Evolutionary conservation across 1,284 basidiomycete genomes (phyloP).

Genomic region (Cutaneotrichosporon spelunceum): DNA sequence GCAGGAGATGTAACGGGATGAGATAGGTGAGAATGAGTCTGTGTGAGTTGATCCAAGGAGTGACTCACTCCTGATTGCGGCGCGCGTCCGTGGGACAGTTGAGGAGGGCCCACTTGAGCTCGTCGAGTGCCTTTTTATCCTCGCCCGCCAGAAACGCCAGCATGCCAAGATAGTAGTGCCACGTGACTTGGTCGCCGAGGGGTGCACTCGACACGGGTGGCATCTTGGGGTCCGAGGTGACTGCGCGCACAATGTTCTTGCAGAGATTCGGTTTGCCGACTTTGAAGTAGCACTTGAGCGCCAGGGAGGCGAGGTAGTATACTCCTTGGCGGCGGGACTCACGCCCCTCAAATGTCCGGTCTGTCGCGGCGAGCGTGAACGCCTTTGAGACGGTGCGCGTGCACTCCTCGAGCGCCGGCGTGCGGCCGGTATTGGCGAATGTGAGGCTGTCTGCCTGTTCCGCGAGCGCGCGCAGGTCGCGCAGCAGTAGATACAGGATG

Average conservation of each 20-base stretch:
- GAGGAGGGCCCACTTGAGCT: slow-evolving; percentile 76
- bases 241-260: slow-evolving; percentile 85
- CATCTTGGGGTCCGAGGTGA: slow-evolving; percentile 78
- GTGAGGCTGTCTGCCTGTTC: slow-evolving; percentile 52
- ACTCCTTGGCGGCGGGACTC: slow-evolving; percentile 89
- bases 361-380: slow-evolving; percentile 84
- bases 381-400: slow-evolving; percentile 86
- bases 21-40: slow-evolving; percentile 85
- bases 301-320: slow-evolving; percentile 87
- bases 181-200: slow-evolving; percentile 83
- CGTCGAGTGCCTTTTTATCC: slow-evolving; percentile 76
- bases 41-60: slow-evolving; percentile 30
- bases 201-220: slow-evolving; percentile 74
- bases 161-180: slow-evolving; percentile 89
- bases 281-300: slow-evolving; percentile 92
- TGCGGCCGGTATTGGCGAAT: slow-evolving; percentile 53
- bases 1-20: slow-evolving; percentile 79
- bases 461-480: slow-evolving; percentile 75
- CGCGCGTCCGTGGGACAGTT: slow-evolving; percentile 67
- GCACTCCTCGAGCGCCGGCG: slow-evolving; percentile 82
- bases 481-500: slow-evolving; percentile 70
- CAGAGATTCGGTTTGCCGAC: slow-evolving; percentile 86
- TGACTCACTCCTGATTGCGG: slow-evolving; percentile 73
- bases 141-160: slow-evolving; percentile 90
- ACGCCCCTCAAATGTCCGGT: slow-evolving; percentile 67